Evolutionary conservation across 202 grass and related monocot genomes (phyloP).

Genomic region (Eragrostis tef): DNA sequence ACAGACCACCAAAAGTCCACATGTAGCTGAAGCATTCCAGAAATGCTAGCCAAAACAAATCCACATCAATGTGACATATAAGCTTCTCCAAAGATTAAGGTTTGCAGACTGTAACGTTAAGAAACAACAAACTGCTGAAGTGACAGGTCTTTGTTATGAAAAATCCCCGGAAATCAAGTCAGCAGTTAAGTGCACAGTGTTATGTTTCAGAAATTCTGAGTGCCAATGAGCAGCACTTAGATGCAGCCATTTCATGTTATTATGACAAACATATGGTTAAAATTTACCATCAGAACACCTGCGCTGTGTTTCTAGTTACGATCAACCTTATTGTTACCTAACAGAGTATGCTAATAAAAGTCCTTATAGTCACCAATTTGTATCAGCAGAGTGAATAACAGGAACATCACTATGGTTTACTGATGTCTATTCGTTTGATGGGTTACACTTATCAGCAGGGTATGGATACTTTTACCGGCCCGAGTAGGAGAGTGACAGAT

Average conservation of each 20-base stretch:
- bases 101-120: conserved; percentile 52
- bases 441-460: not conserved
- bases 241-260: conserved; percentile 5
- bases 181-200: conserved; percentile 21
- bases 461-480: not conserved
- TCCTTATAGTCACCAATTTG: conserved; percentile 20
- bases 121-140: conserved; percentile 47
- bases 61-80: conserved; percentile 47
- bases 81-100: conserved; percentile 21
- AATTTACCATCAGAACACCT: conserved; percentile 14
- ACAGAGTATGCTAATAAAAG: conserved; percentile 36
- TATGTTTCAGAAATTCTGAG: conserved; percentile 4
- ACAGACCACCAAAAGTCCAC: conserved; percentile 21
- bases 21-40: conserved; percentile 34
- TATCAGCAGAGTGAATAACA: conserved; percentile 33
- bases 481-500: not conserved
- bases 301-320: not conserved
- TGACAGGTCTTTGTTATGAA: conserved; percentile 41
- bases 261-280: not conserved
- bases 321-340: conserved; percentile 34
- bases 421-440: not conserved
- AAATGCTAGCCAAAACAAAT: conserved; percentile 18
- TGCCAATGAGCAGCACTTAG: conserved; percentile 1
- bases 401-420: not conserved
- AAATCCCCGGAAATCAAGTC: conserved; percentile 1